A percentile compares a stretch with the other conserved stretches of the same genome.
phyloP scores from a whole-genome alignment of 2,329 filamentous ascomycete genomes.

The Cadophora sp. region DNA sequence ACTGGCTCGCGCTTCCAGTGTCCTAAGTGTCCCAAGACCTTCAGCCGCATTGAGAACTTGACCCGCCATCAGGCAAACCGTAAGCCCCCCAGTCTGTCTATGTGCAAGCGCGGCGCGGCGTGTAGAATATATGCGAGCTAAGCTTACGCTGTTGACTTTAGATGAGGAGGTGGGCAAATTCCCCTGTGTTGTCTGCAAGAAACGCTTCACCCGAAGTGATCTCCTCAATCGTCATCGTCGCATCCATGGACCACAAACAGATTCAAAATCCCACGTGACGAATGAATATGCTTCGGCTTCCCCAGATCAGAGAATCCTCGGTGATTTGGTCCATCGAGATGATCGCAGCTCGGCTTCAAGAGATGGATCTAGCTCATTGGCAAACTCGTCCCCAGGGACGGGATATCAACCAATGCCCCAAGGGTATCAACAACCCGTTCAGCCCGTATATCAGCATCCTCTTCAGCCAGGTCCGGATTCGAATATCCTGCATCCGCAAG shows the following conservation, averaged over 20 bases:
- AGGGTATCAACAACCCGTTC: slow-evolving; percentile 15
- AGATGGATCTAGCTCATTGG: slow-evolving; percentile 23
- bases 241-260: slow-evolving; percentile 36
- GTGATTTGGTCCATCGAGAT: slow-evolving; percentile 20
- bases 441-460: slow-evolving; percentile 14
- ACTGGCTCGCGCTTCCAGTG: slow-evolving; percentile 40
- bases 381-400: slow-evolving; percentile 14
- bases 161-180: slow-evolving; percentile 44
- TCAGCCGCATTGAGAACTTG: slow-evolving; percentile 43
- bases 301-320: slow-evolving; percentile 19
- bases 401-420: slow-evolving; percentile 20
- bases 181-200: slow-evolving; percentile 39
- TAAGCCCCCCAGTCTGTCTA: slow-evolving; percentile 26
- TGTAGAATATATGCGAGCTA: neutral
- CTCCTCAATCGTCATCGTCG: slow-evolving; percentile 42
- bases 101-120: no score
- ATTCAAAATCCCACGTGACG: slow-evolving; percentile 30
- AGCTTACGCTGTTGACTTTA: slow-evolving; percentile 22
- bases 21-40: slow-evolving; percentile 42
- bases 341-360: slow-evolving; percentile 24
- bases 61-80: slow-evolving; percentile 44
- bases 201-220: slow-evolving; percentile 43
- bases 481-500: slow-evolving; percentile 19
- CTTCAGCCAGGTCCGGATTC: slow-evolving; percentile 14
- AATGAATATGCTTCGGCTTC: slow-evolving; percentile 25